These are phyloP conservation scores for Suillus ampliporus DNA, from an alignment of 768 basidiomycete species.

Conservation along the genomic window DNA sequence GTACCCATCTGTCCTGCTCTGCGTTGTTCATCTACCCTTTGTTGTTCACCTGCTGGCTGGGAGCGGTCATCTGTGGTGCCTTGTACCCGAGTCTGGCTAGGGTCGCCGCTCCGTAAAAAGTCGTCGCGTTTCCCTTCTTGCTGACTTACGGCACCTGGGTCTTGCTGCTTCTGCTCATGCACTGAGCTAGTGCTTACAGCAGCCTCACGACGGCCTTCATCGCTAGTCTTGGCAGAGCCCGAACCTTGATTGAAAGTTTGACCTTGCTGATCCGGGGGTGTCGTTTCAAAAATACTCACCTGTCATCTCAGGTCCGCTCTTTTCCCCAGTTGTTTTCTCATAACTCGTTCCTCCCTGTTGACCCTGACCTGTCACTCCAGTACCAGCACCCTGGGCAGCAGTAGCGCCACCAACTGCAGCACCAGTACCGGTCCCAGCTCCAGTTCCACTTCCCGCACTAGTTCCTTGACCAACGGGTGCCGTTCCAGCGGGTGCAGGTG, in stretches of 20 bases:
- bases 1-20: background rate
- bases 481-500: background rate
- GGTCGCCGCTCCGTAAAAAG: background rate
- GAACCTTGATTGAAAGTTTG: background rate
- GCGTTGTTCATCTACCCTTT: background rate
- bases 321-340: background rate
- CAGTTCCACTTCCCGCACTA: background rate
- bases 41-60: background rate
- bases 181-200: background rate
- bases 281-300: background rate
- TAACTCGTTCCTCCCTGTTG: background rate
- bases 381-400: background rate
- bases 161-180: slow-evolving; percentile 4
- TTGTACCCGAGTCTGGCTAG: background rate
- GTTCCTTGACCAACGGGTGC: background rate
- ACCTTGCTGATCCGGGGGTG: background rate
- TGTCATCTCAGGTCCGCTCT: background rate
- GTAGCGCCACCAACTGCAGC: background rate
- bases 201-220: background rate
- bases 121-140: slow-evolving; percentile 1
- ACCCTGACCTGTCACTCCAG: background rate
- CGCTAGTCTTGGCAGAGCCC: background rate
- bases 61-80: background rate
- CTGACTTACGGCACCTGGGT: background rate
- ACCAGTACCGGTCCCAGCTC: background rate